Evolutionary conservation across 306 rosid genomes (phyloP), one percentile per base, ranked within the genome.

Genomic region (Cucumis cinereus): DNA sequence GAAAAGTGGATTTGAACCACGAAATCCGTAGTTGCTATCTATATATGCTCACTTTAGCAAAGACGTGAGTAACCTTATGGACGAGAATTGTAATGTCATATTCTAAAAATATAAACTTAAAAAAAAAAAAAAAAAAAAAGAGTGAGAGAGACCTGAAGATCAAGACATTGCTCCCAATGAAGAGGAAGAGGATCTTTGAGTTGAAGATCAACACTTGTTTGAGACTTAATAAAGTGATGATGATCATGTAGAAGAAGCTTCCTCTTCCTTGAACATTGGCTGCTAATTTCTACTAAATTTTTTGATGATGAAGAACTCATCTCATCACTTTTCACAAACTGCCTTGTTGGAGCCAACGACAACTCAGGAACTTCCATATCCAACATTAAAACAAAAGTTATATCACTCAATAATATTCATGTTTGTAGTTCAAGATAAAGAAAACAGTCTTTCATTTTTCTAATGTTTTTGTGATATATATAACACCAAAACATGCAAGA

Each of bases 81-180:
- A 15, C 14, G 6, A 0, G 3, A 57, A 57, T 23, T 10, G 66
- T 10, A 1, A 57, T 23, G 17, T 11, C 12, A 23, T 23, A 57
- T 57, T 11, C 8, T 57, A n/a, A 54, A 57, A 23, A 57, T 12
- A 12, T 0, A 13, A 3, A 10, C 1, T 10, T 45, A 20, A 20
- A 9, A 22, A 24, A 2, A 12, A 26, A n/a, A n/a, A n/a, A 24
- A 12, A 24, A 8, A 10, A 5, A 28, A 52, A 14, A 49, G 68
- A 58, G 63, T 22, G 55, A 62, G 69, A 33, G n/a, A 30, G 76
- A 81, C 89, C 74, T 83, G 77, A 45, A 86, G 85, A 77, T 86
- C 89, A 79, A 83, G 89, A 81, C 89, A 86, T 59, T 86, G 89
- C 57, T 83, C 89, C 89, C 89, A 86, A 79, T 83, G 83, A 70